Percentiles rank a stretch among this genome's conserved stretches.
Conservation (phyloP, 306 rosid genomes). For the Astragalus membranaceus region DNA sequence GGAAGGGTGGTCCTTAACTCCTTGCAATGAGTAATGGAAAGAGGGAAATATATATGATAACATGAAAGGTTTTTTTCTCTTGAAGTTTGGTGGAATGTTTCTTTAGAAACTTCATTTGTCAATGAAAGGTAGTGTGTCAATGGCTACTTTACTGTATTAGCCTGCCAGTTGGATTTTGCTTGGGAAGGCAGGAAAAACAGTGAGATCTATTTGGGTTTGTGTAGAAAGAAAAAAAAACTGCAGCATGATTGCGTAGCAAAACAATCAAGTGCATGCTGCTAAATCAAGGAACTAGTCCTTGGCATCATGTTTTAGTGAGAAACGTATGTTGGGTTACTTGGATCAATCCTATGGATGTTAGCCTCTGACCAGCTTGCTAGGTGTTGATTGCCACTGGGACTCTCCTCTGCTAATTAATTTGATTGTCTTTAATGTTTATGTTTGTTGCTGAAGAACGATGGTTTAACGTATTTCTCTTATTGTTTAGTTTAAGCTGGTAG, state of each 20-base stretch:
- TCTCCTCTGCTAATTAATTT: background rate
- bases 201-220: slow-evolving; percentile 18
- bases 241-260: slow-evolving; percentile 24
- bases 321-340: background rate
- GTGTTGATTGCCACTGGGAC: slow-evolving; percentile 20
- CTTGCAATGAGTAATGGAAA: slow-evolving; percentile 11
- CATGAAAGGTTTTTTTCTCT: background rate
- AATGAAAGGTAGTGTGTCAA: slow-evolving; percentile 40
- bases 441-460: background rate
- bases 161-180: slow-evolving; percentile 51
- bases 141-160: background rate
- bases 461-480: background rate
- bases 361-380: slow-evolving; percentile 29
- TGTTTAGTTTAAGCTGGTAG: background rate
- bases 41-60: slow-evolving; percentile 40
- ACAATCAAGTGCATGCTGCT: slow-evolving; percentile 19
- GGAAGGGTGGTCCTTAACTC: background rate
- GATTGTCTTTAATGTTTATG: background rate
- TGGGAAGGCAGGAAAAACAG: slow-evolving; percentile 48
- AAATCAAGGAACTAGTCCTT: slow-evolving; percentile 24
- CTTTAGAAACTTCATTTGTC: slow-evolving; percentile 26
- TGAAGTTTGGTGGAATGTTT: slow-evolving; percentile 26
- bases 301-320: background rate
- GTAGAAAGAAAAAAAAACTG: background rate
- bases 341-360: slow-evolving; percentile 25